phyloP scores from a whole-genome alignment of 2,329 filamentous ascomycete species.

The Aspergillus sp. region DNA sequence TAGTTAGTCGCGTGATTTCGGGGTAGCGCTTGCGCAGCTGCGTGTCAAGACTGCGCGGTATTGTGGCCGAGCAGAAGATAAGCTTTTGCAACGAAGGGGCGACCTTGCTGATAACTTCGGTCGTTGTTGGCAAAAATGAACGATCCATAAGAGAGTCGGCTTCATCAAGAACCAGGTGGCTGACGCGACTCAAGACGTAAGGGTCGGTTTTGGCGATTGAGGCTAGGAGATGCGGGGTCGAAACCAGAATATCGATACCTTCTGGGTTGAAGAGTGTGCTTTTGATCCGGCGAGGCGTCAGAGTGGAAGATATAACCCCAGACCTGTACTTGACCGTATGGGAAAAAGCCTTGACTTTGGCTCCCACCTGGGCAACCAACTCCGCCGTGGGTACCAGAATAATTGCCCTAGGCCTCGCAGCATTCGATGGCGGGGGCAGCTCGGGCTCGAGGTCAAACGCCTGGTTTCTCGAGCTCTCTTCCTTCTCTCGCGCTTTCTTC shows the following conservation, averaged over 20 bases:
- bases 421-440: conserved; percentile 64
- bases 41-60: conserved; percentile 83
- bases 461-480: conserved; percentile 52
- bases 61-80: conserved; percentile 92
- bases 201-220: conserved; percentile 88
- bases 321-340: conserved; percentile 86
- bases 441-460: conserved; percentile 62
- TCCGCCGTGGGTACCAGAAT: conserved; percentile 91
- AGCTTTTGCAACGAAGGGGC: conserved; percentile 81
- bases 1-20: conserved; percentile 80
- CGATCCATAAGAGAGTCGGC: conserved; percentile 94
- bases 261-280: conserved; percentile 75
- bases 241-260: conserved; percentile 81
- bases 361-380: conserved; percentile 82
- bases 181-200: conserved; percentile 87
- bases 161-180: conserved; percentile 87
- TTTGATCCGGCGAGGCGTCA: conserved; percentile 76
- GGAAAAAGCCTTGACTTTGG: conserved; percentile 75
- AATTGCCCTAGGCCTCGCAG: conserved; percentile 75
- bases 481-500: conserved; percentile 57
- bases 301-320: conserved; percentile 75
- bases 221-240: conserved; percentile 84
- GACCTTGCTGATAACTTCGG: conserved; percentile 76
- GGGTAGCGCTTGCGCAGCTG: conserved; percentile 82
- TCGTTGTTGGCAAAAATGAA: conserved; percentile 83